Conservation (phyloP, 495 filamentous ascomycete species). For the Hapsidospora chrysogenum region DNA sequence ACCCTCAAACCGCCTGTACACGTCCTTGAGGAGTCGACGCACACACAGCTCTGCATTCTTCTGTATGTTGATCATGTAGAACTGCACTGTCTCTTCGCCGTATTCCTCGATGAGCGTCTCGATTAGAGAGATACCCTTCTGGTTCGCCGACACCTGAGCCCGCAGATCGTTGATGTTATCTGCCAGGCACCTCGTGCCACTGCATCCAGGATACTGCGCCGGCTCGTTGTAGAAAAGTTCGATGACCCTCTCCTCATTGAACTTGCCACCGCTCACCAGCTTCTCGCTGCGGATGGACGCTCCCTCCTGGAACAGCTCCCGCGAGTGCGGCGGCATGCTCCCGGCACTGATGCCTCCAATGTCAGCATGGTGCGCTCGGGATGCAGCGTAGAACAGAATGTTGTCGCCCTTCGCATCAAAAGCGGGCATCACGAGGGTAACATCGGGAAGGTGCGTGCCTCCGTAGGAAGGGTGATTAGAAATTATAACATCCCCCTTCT, state of each 20-base stretch:
- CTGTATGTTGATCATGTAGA: slow-evolving; percentile 93
- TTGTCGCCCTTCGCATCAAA: slow-evolving; percentile 59
- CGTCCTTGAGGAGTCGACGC: slow-evolving; percentile 62
- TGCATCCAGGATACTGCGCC: slow-evolving; percentile 71
- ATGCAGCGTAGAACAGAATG: slow-evolving; percentile 95
- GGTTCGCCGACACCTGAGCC: slow-evolving; percentile 90
- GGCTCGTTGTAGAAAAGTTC: slow-evolving; percentile 74
- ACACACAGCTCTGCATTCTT: slow-evolving; percentile 81
- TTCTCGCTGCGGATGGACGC: slow-evolving; percentile 90
- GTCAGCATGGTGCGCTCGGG: slow-evolving; percentile 88
- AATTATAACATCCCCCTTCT: slow-evolving; percentile 84
- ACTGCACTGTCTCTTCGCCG: slow-evolving; percentile 76
- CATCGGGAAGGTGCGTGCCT: slow-evolving; percentile 68
- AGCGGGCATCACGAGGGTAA: slow-evolving; percentile 86
- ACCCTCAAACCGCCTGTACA: slow-evolving; percentile 61
- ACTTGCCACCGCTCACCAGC: slow-evolving; percentile 74
- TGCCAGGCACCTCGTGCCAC: slow-evolving; percentile 73
- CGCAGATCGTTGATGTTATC: slow-evolving; percentile 96
- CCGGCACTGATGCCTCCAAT: slow-evolving; percentile 93
- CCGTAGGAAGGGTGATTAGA: slow-evolving; percentile 93
- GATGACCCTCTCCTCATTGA: slow-evolving; percentile 75
- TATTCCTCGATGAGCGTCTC: slow-evolving; percentile 74
- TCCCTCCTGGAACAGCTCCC: slow-evolving; percentile 87
- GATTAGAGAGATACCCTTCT: slow-evolving; percentile 89
- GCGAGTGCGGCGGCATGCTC: slow-evolving; percentile 90